Conservation (phyloP, 140 eudicot genomes). For the Oenanthe javanica region DNA sequence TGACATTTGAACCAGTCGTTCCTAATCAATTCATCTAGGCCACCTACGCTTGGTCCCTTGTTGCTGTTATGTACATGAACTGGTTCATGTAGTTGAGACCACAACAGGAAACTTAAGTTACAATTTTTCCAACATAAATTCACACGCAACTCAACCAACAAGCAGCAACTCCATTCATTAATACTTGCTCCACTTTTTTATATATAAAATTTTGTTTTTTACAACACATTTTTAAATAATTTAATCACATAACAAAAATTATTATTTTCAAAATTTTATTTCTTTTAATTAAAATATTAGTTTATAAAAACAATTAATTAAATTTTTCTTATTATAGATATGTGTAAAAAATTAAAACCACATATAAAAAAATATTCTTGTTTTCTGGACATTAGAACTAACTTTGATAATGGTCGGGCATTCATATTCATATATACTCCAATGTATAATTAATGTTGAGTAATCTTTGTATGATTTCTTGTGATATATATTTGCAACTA, state of each 20-base stretch:
- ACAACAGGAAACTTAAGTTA: background rate
- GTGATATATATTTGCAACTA: background rate
- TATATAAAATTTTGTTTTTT: too few relatives aligned
- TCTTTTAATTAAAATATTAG: too few relatives aligned
- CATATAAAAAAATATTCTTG: too few relatives aligned
- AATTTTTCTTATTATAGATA: too few relatives aligned
- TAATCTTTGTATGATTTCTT: background rate
- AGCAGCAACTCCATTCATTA: background rate
- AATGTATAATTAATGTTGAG: background rate
- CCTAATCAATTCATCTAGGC: background rate
- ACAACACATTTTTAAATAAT: too few relatives aligned
- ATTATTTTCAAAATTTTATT: too few relatives aligned
- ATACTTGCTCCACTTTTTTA: too few relatives aligned
- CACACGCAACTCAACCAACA: conserved; percentile 2
- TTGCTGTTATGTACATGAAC: background rate
- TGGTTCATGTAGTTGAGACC: background rate
- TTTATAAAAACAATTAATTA: too few relatives aligned
- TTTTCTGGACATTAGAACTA: background rate
- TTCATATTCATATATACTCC: background rate
- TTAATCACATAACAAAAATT: too few relatives aligned
- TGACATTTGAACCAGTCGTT: background rate
- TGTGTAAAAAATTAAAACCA: too few relatives aligned
- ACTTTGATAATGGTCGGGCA: background rate
- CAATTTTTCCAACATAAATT: background rate
- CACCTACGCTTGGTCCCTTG: background rate